Conservation (phyloP, 176 grass and related monocot genomes). For the Hordeum vulgare region DNA sequence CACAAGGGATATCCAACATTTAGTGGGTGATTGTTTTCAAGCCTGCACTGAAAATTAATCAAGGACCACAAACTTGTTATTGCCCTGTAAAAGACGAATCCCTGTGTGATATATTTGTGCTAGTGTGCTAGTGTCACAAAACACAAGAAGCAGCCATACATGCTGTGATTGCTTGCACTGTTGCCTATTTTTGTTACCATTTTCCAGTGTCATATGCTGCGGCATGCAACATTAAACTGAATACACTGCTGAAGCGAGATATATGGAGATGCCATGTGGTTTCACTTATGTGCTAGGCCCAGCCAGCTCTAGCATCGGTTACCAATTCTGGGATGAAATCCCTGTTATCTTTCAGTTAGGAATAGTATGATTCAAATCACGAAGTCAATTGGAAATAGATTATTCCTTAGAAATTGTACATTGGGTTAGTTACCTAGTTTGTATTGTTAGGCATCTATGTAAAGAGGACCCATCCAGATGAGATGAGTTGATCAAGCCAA, state of each 20-base stretch:
- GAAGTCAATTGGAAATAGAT: not conserved
- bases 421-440: not conserved
- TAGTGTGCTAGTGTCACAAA: not conserved
- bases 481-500: not conserved
- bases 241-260: not conserved
- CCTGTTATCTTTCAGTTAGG: not conserved
- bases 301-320: not conserved
- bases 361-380: not conserved
- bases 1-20: not conserved
- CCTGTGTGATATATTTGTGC: constrained; percentile 1
- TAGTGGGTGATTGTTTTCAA: not conserved
- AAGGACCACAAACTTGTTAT: not conserved
- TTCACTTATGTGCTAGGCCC: not conserved
- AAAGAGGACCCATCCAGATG: not conserved
- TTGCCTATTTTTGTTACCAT: not conserved
- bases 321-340: not conserved
- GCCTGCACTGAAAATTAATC: constrained; percentile 4
- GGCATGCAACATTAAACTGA: not conserved
- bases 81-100: not conserved
- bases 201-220: not conserved
- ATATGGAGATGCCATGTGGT: not conserved
- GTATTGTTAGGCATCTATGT: not conserved
- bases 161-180: not conserved
- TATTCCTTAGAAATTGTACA: not conserved
- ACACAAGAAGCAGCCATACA: not conserved